Evolutionary conservation across 345 rosid genomes (phyloP).

Genomic region (Sonneratia alba): DNA sequence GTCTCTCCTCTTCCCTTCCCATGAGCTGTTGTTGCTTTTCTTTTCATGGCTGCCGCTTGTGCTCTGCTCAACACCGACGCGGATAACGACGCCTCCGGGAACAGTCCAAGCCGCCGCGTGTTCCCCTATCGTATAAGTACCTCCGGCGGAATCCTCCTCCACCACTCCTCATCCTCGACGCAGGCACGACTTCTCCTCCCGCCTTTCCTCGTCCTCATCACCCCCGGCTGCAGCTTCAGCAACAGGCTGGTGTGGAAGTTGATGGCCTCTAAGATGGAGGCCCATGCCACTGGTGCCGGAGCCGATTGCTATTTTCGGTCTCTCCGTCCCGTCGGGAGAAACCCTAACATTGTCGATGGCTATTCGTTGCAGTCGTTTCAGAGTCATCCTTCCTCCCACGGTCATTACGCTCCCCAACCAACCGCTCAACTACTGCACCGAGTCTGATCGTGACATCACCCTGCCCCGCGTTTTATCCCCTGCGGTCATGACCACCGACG

Average conservation of each 20-base stretch:
- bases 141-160: background rate
- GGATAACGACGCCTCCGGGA: background rate
- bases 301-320: conserved; percentile 13
- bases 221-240: background rate
- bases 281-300: conserved; percentile 13
- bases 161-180: background rate
- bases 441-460: conserved; percentile 47
- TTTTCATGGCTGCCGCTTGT: conserved; percentile 4
- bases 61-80: conserved; percentile 4
- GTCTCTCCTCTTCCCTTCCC: too few species aligned
- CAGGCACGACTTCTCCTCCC: background rate
- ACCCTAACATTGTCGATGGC: conserved; percentile 2
- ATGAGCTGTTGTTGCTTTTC: too few species aligned
- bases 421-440: conserved; percentile 52
- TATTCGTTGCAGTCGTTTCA: background rate
- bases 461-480: conserved; percentile 30
- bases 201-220: background rate
- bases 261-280: conserved; percentile 68
- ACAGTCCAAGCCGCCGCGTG: too few species aligned
- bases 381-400: background rate
- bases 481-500: conserved; percentile 19
- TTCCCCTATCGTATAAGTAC: background rate
- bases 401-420: conserved; percentile 29
- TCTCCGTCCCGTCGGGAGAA: conserved; percentile 28
- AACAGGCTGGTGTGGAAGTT: conserved; percentile 62